A percentile compares a stretch with the other conserved stretches of the same genome.
These are phyloP conservation scores for Ophiostoma sp. DNA, from an alignment of 2,329 filamentous ascomycete species.

Conservation along the genomic window DNA sequence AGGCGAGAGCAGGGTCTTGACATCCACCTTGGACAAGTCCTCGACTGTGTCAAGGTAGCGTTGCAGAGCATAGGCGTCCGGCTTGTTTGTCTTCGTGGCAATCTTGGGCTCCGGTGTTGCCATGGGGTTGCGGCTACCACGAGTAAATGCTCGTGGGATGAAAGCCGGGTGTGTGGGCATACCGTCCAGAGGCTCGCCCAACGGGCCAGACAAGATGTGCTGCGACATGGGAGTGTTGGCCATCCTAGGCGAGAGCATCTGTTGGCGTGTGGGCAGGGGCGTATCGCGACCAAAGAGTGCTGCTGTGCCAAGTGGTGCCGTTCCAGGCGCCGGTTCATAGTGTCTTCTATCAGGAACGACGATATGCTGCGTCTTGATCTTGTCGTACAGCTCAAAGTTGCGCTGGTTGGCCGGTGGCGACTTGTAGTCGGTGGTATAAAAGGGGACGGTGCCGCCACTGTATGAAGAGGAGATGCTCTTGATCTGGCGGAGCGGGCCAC, in stretches of 20 bases:
- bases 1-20: conserved; percentile 31
- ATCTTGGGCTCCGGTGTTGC: not conserved
- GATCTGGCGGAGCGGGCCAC: conserved; percentile 10
- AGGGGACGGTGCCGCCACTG: conserved; percentile 23
- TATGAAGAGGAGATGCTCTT: conserved; percentile 24
- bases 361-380: conserved; percentile 31
- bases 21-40: conserved; percentile 27
- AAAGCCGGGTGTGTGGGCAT: conserved; percentile 54
- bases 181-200: conserved; percentile 30
- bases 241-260: not conserved
- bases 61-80: conserved; percentile 40
- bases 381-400: conserved; percentile 37
- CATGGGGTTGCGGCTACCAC: conserved; percentile 22
- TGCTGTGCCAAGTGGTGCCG: not conserved
- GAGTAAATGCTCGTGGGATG: conserved; percentile 38
- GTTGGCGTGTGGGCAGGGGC: not conserved
- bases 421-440: conserved; percentile 40
- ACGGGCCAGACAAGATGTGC: not conserved
- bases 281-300: conserved; percentile 21
- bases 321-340: not conserved
- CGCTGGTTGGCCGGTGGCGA: conserved; percentile 5
- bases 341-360: conserved; percentile 4
- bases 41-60: conserved; percentile 41
- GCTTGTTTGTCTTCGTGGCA: conserved; percentile 21
- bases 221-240: not conserved